Conservation (phyloP, 495 filamentous ascomycete genomes). For the Lineolata rhizophorae region DNA sequence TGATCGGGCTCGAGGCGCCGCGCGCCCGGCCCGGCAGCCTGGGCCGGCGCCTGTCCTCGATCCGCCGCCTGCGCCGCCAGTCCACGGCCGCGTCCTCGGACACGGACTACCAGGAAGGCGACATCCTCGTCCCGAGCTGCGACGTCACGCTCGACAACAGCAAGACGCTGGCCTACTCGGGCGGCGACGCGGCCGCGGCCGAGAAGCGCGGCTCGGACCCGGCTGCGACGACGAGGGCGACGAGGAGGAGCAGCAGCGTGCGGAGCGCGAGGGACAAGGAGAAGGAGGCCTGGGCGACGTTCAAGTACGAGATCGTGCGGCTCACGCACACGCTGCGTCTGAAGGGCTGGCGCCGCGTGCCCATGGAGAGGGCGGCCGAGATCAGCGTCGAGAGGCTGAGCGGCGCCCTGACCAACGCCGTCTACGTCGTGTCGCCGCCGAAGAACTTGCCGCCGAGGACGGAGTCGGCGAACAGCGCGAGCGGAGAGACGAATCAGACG, state of each 20-base stretch:
- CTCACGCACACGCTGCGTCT: constrained; percentile 72
- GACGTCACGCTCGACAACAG: constrained; percentile 73
- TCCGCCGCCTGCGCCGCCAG: constrained; percentile 13
- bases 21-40: constrained; percentile 10
- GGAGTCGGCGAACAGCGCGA: constrained; percentile 16
- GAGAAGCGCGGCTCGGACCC: too few relatives aligned
- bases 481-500: not conserved
- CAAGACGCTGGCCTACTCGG: constrained; percentile 56
- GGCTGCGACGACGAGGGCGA: constrained; percentile 11
- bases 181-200: constrained; percentile 27
- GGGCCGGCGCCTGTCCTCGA: constrained; percentile 8
- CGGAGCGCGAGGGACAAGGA: constrained; percentile 31
- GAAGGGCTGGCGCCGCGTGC: constrained; percentile 72
- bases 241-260: constrained; percentile 17
- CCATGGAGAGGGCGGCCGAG: constrained; percentile 44
- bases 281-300: constrained; percentile 47
- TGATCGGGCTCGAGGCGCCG: constrained; percentile 16
- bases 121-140: constrained; percentile 50
- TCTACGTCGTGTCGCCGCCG: constrained; percentile 83
- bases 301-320: constrained; percentile 80
- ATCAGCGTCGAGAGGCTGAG: constrained; percentile 73
- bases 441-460: constrained; percentile 24
- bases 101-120: constrained; percentile 52
- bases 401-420: constrained; percentile 85
- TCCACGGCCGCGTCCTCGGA: constrained; percentile 39